Evolutionary conservation across 1,284 basidiomycete genomes (phyloP), one percentile per base, ranked within the genome.

Genomic region (Bondarzewia mesenterica): DNA sequence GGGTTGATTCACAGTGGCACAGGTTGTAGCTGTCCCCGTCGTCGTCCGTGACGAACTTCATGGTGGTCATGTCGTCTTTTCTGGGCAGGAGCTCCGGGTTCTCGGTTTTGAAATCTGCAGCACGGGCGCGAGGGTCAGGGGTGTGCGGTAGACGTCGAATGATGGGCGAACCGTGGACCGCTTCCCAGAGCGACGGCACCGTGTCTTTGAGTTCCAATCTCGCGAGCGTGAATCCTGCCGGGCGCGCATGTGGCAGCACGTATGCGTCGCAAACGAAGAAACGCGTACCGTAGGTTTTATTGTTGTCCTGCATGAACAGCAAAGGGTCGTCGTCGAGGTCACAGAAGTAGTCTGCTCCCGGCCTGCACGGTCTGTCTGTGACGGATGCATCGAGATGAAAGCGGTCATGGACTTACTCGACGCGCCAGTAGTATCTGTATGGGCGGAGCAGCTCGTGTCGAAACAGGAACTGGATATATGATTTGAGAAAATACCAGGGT

Each of bases 291-390:
- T 89, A 89, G 5, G 81, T 65, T 62, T 91, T 91, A 49, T 85
- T 73, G 52, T 82, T 72, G 46, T 86, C 78, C 60, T 85, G 68
- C 88, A 92, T 88, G 53, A 80, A 80, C 29, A 85, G 59, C 71
- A 92, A 92, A 0, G 88, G 89, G 57, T 93, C 90, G 56, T 85
- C 85, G 44, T 76, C 71, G 40, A 90, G 51, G 56, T 90, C 83
- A 58, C 90, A 93, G 61, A 80, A 87, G 60, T 80, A 87, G 60
- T 82, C 77, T 52, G 91, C 80, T 44, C 77, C 75, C 2, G 89
- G 88, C 54, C 80, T 82, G 51, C 43, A 38, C 42, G 22, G 41
- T 16, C 5, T 26, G 40, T 59, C 62, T 54, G 52, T 65, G 21
- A 52, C 12, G 25, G 5, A 46, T 20, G 18, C 26, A 46, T 18